Evolutionary conservation across 1,284 basidiomycete species (phyloP).

Genomic region (Cutaneotrichosporon arboriforme): DNA sequence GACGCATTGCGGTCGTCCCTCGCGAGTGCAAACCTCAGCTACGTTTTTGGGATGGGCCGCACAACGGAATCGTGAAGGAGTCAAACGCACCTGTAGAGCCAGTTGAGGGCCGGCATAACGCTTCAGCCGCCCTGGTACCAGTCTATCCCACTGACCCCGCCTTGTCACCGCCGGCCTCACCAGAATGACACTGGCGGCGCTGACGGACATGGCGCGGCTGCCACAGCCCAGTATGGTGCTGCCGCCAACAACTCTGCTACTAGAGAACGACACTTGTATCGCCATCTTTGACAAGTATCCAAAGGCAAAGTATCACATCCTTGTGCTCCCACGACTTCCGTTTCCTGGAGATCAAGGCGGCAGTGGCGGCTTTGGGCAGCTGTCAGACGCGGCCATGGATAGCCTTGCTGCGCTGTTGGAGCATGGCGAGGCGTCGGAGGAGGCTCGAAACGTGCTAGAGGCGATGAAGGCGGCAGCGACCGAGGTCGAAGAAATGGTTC

Average conservation of each 20-base stretch:
- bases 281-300: constrained; percentile 80
- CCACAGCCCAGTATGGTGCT: constrained; percentile 53
- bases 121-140: too few species aligned
- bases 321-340: constrained; percentile 62
- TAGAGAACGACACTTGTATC: constrained; percentile 58
- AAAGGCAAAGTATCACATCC: constrained; percentile 77
- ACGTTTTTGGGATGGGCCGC: too few species aligned
- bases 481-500: constrained; percentile 58
- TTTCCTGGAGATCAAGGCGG: constrained; percentile 30
- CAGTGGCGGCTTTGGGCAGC: neutral
- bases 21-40: too few species aligned
- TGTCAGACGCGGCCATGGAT: constrained; percentile 49
- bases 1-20: too few species aligned
- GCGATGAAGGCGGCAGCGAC: constrained; percentile 58
- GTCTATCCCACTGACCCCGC: too few species aligned
- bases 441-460: constrained; percentile 51
- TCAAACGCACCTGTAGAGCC: too few species aligned
- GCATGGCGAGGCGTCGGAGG: constrained; percentile 19
- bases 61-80: too few species aligned
- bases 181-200: constrained; percentile 49
- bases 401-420: constrained; percentile 60
- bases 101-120: too few species aligned
- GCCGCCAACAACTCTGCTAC: constrained; percentile 59
- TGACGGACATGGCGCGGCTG: constrained; percentile 60
- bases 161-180: neutral